A percentile compares a stretch with the other conserved stretches of the same genome.
These are phyloP conservation scores for Nitzschia sp. DNA, from an alignment of 108 stramenopile genomes.

Conservation along the genomic window DNA sequence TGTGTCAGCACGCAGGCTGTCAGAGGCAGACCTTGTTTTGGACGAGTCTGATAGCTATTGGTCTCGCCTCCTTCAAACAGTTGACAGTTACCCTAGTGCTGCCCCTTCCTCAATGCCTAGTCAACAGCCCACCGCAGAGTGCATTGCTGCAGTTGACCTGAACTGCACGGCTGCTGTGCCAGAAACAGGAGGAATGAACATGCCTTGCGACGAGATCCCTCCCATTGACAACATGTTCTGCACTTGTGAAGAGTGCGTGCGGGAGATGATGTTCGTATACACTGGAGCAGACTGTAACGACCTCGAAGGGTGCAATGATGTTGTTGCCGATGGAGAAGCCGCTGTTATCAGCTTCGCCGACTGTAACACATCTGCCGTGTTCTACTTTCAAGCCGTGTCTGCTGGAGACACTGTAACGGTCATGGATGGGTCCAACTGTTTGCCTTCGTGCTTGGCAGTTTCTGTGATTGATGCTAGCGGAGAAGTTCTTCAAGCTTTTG, in stretches of 20 bases:
- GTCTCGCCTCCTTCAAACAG: conserved; percentile 9
- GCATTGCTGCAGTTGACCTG: conserved; percentile 11
- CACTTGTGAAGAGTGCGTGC: conserved; percentile 25
- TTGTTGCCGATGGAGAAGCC: neutral
- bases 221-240: conserved; percentile 21
- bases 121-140: conserved; percentile 14
- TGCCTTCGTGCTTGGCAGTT: conserved; percentile 26
- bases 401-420: conserved; percentile 3
- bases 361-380: conserved; percentile 2
- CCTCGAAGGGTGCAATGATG: conserved; percentile 5
- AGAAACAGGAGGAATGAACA: neutral
- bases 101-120: conserved; percentile 5
- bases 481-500: conserved; percentile 14
- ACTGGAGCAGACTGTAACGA: conserved; percentile 19
- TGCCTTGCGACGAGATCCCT: conserved; percentile 26
- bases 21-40: neutral
- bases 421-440: conserved; percentile 4
- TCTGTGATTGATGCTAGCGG: conserved; percentile 2
- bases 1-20: neutral
- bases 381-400: conserved; percentile 2
- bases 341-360: conserved; percentile 16
- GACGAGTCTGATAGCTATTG: conserved; percentile 15
- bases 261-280: conserved; percentile 25
- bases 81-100: conserved; percentile 27
- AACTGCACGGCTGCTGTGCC: conserved; percentile 21